phyloP scores from a whole-genome alignment of 305 asterid species.

The Solanum aculeatissimum region DNA sequence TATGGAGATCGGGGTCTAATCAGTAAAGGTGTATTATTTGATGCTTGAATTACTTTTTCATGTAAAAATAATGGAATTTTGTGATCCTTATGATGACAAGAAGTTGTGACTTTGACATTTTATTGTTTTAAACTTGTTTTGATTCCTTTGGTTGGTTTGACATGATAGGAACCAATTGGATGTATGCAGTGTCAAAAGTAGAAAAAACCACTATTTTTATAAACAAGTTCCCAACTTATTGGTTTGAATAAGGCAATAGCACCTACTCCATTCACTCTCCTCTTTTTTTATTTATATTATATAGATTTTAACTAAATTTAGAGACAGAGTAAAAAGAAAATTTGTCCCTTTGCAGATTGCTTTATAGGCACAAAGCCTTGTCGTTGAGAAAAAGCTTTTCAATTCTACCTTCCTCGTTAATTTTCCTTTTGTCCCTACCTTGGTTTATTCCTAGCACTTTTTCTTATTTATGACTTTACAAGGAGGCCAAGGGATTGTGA shows the following conservation, averaged over 20 bases:
- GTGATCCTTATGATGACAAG: neutral
- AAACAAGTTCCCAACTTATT: constrained; percentile 13
- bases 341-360: neutral
- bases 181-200: constrained; percentile 13
- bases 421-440: neutral
- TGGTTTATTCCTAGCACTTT: neutral
- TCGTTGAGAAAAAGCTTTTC: neutral
- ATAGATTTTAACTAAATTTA: neutral
- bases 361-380: neutral
- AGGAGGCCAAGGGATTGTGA: neutral
- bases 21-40: constrained; percentile 5
- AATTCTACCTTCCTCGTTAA: neutral
- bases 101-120: constrained; percentile 10
- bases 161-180: constrained; percentile 17
- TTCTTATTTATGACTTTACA: neutral
- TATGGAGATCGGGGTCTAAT: constrained; percentile 1
- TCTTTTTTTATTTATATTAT: neutral
- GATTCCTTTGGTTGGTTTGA: constrained; percentile 9
- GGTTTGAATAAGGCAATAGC: neutral
- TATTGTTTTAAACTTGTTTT: constrained; percentile 1
- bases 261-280: neutral
- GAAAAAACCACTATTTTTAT: constrained; percentile 5
- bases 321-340: neutral
- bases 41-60: neutral
- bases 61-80: neutral